phyloP scores from a whole-genome alignment of 2,329 filamentous ascomycete genomes.

The Paecilomyces sp. region DNA sequence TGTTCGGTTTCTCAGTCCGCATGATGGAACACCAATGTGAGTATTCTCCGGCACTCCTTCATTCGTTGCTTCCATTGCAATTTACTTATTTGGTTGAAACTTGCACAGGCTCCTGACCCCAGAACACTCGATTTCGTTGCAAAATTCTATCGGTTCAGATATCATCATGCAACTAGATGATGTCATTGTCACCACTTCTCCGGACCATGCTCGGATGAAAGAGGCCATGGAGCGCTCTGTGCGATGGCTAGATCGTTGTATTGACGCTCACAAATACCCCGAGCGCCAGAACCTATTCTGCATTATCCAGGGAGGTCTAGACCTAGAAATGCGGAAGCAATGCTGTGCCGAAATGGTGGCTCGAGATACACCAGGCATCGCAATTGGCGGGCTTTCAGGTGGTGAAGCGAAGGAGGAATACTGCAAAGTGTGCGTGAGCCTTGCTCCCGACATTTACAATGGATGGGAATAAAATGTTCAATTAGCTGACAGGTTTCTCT shows the following conservation, averaged over 20 bases:
- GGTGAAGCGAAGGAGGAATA: constrained; percentile 92
- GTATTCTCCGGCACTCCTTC: constrained; percentile 5
- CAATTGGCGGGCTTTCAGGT: constrained; percentile 89
- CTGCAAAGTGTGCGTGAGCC: constrained; percentile 60
- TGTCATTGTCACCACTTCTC: constrained; percentile 91
- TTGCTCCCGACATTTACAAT: not conserved
- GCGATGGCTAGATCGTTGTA: constrained; percentile 92
- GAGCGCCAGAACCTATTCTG: constrained; percentile 89
- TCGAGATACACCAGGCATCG: constrained; percentile 88
- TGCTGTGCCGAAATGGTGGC: constrained; percentile 85
- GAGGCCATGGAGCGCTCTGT: constrained; percentile 94
- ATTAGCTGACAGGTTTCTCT: constrained; percentile 7
- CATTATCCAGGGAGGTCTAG: constrained; percentile 93
- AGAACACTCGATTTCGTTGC: constrained; percentile 90
- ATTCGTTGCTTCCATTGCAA: not conserved
- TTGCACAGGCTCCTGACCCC: constrained; percentile 69
- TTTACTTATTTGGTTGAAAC: not conserved
- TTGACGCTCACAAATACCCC: constrained; percentile 78
- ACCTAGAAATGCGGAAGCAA: constrained; percentile 74
- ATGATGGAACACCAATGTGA: constrained; percentile 87
- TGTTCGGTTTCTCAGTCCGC: constrained; percentile 90
- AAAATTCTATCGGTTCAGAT: constrained; percentile 95
- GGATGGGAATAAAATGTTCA: not conserved
- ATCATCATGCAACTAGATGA: constrained; percentile 99
- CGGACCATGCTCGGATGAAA: constrained; percentile 77